A percentile compares a stretch with the other conserved stretches of the same genome.
phyloP scores from a whole-genome alignment of 768 basidiomycete species.

The Boletus insuetus region DNA sequence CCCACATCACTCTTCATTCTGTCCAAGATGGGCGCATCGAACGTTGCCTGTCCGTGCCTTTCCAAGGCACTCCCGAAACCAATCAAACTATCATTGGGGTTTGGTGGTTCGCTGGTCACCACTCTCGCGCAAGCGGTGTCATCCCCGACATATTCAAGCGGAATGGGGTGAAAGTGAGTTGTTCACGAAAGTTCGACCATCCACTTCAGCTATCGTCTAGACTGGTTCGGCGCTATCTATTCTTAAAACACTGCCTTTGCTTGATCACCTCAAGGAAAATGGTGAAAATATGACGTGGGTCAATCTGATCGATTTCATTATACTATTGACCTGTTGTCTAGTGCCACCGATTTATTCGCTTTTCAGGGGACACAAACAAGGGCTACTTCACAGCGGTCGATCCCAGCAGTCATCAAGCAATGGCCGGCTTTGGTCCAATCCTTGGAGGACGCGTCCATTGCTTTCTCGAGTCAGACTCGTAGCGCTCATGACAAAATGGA shows the following conservation, averaged over 20 bases:
- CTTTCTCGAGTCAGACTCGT: conserved; percentile 39
- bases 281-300: conserved; percentile 63
- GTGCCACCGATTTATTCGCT: conserved; percentile 77
- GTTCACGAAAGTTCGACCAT: neutral
- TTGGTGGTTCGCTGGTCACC: conserved; percentile 71
- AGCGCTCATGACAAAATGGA: conserved; percentile 25
- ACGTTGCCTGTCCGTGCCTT: conserved; percentile 42
- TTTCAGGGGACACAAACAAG: conserved; percentile 69
- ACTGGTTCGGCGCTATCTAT: conserved; percentile 76
- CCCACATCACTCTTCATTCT: conserved; percentile 68
- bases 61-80: conserved; percentile 11
- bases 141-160: conserved; percentile 80
- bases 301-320: conserved; percentile 4
- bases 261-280: conserved; percentile 71
- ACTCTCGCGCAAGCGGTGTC: conserved; percentile 33
- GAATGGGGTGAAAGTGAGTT: conserved; percentile 57
- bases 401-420: conserved; percentile 57
- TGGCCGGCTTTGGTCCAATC: conserved; percentile 70
- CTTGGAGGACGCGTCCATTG: conserved; percentile 59
- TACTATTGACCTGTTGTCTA: conserved; percentile 31
- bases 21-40: conserved; percentile 70
- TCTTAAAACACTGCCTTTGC: conserved; percentile 63
- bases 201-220: conserved; percentile 36
- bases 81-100: conserved; percentile 43
- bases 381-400: conserved; percentile 37